These are phyloP conservation scores for Plasmodium sp. DNA, from an alignment of 169 alveolate species.

Conservation along the genomic window DNA sequence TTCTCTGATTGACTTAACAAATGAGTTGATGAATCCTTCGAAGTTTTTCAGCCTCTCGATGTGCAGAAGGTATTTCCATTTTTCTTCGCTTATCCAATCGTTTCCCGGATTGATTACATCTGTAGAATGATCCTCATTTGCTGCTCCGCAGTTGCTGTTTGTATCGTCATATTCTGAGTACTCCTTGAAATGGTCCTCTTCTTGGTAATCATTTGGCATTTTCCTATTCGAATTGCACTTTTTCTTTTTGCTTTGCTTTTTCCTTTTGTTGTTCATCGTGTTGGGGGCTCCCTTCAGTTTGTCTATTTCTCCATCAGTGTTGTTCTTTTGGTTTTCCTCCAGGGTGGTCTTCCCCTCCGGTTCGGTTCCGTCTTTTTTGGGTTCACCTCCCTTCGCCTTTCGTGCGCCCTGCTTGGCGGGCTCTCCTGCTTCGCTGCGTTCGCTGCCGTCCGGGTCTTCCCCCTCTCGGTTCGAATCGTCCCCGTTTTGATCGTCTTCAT, in stretches of 20 bases:
- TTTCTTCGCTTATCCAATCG: conserved; percentile 72
- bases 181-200: conserved; percentile 9
- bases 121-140: conserved; percentile 15
- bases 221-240: conserved; percentile 17
- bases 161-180: conserved; percentile 12
- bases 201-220: conserved; percentile 1
- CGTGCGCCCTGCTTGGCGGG: not conserved
- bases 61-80: conserved; percentile 56
- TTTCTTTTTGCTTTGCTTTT: conserved; percentile 11
- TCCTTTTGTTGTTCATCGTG: conserved; percentile 17
- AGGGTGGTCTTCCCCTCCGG: not conserved
- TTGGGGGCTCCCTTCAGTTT: not conserved
- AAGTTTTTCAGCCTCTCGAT: conserved; percentile 70
- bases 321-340: not conserved
- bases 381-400: not conserved
- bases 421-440: not conserved
- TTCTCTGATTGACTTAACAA: conserved; percentile 74
- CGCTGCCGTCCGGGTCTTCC: not conserved
- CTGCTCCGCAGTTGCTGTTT: conserved; percentile 1
- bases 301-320: not conserved
- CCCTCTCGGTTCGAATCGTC: not conserved
- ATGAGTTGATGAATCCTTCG: conserved; percentile 71
- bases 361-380: not conserved
- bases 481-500: not conserved
- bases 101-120: conserved; percentile 69